Evolutionary conservation across 768 basidiomycete genomes (phyloP).

Genomic region (Suillus cothurnatus): DNA sequence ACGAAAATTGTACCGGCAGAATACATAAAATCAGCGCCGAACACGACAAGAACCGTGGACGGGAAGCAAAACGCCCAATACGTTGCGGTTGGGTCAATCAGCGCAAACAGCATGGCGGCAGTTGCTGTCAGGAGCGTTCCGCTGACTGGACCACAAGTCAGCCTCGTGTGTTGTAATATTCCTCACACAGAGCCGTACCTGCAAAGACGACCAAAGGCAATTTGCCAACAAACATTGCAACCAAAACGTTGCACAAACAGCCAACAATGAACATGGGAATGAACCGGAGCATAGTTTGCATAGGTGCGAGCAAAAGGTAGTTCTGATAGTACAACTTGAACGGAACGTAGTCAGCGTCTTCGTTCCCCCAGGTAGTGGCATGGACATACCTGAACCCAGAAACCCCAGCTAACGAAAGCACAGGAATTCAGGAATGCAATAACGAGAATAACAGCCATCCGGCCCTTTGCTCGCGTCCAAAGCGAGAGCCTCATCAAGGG

Average conservation of each 20-base stretch:
- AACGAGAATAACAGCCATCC: slow-evolving; percentile 59
- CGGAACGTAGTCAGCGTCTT: not conserved
- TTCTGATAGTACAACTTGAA: slow-evolving; percentile 71
- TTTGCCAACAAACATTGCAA: slow-evolving; percentile 61
- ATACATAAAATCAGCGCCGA: slow-evolving; percentile 81
- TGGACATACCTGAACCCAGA: slow-evolving; percentile 46
- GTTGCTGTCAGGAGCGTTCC: slow-evolving; percentile 63
- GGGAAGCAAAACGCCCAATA: slow-evolving; percentile 84
- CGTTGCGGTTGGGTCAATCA: slow-evolving; percentile 54
- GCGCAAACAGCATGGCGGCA: slow-evolving; percentile 67
- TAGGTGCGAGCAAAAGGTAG: slow-evolving; percentile 53
- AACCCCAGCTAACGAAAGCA: slow-evolving; percentile 54
- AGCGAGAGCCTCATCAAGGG: slow-evolving; percentile 67
- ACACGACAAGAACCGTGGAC: slow-evolving; percentile 59
- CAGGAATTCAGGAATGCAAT: slow-evolving; percentile 68
- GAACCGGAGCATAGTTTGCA: slow-evolving; percentile 65
- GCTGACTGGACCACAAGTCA: slow-evolving; percentile 32
- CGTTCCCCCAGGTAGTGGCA: not conserved
- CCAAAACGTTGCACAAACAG: slow-evolving; percentile 60
- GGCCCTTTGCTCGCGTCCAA: slow-evolving; percentile 63
- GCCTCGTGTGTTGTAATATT: slow-evolving; percentile 3
- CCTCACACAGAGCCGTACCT: slow-evolving; percentile 36
- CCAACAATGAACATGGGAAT: slow-evolving; percentile 77
- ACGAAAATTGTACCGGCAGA: slow-evolving; percentile 64
- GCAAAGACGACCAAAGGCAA: slow-evolving; percentile 59